Base-by-base conservation (phyloP, 108 stramenopile genomes). In the Pseudonitzschia delicatissima region DNA sequence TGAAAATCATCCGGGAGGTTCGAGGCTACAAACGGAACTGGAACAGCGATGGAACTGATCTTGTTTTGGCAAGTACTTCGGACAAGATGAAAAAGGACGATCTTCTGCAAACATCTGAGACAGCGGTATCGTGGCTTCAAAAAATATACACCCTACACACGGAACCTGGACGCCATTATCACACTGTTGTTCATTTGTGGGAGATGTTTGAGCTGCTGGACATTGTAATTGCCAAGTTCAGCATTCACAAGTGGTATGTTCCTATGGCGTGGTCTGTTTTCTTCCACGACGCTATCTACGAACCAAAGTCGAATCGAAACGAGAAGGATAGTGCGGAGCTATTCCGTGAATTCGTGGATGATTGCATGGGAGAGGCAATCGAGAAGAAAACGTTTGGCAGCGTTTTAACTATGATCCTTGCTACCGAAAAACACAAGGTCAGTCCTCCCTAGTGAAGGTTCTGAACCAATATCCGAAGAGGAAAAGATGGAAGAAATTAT, bases 261-360 rank as follows among this genome's bases (percentile, higher is more conserved):
- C 53, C 47, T 47, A 79, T 81, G 21, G 66, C 73, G 2, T 58
- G 84, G 31, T 77, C 89, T 13, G 86, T 80, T 21, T 90, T 93
- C 60, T 93, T 93, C 71, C 92, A 93, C 71, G 92, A 93, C 79
- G 85, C 77, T 9, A 77, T 93, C 35, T 93, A 93, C 77, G 72
- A 93, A 75, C 74, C 86, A 18, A 80, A 69, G 52, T 87, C 86
- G 33, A 51, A 76, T 20, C 79, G 71, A 6, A 90, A 93, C 71
- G 92, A 93, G 74, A 76, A 72, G 58, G 84, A 90, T 25, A 88
- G 87, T 60, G 88, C 88, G 4, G 53, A 71, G 40, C 49, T 90
- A 25, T 93, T 90, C 70, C 62, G 71, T 26, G 63, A 83, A n/a
- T 88, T 92, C 74, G 59, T 51, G 48, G 29, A n/a, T 39, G 48